Evolutionary conservation across 352 stramenopile species (phyloP).

Genomic region (Phytophthora cactorum): DNA sequence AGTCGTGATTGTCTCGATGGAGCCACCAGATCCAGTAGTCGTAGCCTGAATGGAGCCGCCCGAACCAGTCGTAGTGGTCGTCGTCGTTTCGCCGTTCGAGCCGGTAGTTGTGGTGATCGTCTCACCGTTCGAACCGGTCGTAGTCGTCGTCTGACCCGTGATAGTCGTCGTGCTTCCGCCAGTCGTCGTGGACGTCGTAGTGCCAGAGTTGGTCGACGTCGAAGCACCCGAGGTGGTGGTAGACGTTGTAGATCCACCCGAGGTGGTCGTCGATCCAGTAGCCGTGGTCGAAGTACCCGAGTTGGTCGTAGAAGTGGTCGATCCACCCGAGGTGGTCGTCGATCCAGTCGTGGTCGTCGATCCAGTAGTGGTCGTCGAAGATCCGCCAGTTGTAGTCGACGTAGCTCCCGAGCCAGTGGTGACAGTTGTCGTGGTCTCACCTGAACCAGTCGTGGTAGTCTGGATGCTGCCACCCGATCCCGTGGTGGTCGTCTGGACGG

Average conservation of each 20-base stretch:
- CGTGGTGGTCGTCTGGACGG: conserved; percentile 20
- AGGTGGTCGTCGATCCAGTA: neutral
- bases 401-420: conserved; percentile 25
- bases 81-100: conserved; percentile 18
- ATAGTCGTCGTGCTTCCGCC: conserved; percentile 15
- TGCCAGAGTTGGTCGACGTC: conserved; percentile 10
- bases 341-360: conserved; percentile 16
- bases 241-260: conserved; percentile 6
- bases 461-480: conserved; percentile 11
- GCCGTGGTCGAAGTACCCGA: neutral
- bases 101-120: conserved; percentile 23
- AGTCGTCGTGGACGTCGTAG: conserved; percentile 10
- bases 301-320: neutral
- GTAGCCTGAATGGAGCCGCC: conserved; percentile 12
- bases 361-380: conserved; percentile 17
- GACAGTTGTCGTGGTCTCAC: conserved; percentile 17
- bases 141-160: conserved; percentile 15
- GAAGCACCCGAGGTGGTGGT: conserved; percentile 8
- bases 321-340: neutral
- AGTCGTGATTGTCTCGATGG: conserved; percentile 24
- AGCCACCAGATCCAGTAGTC: conserved; percentile 26
- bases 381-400: conserved; percentile 24
- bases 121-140: conserved; percentile 21
- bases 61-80: conserved; percentile 22
- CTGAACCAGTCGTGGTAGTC: conserved; percentile 23